Base-by-base conservation (phyloP, 208 protist species). In the Trypanosoma cruzi region DNA sequence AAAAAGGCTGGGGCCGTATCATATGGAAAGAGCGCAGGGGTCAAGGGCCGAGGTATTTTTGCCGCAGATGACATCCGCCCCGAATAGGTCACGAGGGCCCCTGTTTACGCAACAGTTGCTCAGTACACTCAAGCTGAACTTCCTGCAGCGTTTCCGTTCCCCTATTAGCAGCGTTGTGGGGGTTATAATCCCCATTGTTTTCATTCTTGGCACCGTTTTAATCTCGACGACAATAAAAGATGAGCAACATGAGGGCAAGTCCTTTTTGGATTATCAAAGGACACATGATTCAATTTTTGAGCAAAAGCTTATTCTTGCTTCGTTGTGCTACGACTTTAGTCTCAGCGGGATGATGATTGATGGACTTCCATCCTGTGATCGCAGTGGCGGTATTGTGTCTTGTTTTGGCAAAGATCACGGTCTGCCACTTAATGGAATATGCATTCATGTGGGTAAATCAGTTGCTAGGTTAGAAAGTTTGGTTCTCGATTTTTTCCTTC, bases 161-260 rank as follows among this genome's bases (percentile, higher is more conserved):
- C 75, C 68, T 57, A 65, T 64, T 34, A 81, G 75, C 24, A 84
- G 66, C 46, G 32, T 75, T 44, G 76, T 74, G 48, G 86, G 89
- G 75, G 24, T 90, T 14, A 1, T 86, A 14, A 80, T 89, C 24
- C 84, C 87, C 8, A 84, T 93, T 68, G 20, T 90, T n/a, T 88
- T 93, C 54, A 77, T 90, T 26, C 24, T 86, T 26, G 77, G 74
- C 32, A 66, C 77, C 4, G 66, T 90, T 20, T 40, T 75, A 5
- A 60, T 93, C 16, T 90, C 29, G 3, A 16, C 29, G 14, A 0
- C 60, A 16, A 74, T 65, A 1, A 60, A 65, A 14, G 55, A 68
- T 52, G 37, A 56, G 8, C 2, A 48, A 5, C 2, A 22, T 49
- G n/a, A 55, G 2, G 68, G 58, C 2, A 7, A 52, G 42, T 5